These are phyloP conservation scores for Emergomyces orientalis DNA, from an alignment of 2,329 filamentous ascomycete genomes.

Conservation along the genomic window DNA sequence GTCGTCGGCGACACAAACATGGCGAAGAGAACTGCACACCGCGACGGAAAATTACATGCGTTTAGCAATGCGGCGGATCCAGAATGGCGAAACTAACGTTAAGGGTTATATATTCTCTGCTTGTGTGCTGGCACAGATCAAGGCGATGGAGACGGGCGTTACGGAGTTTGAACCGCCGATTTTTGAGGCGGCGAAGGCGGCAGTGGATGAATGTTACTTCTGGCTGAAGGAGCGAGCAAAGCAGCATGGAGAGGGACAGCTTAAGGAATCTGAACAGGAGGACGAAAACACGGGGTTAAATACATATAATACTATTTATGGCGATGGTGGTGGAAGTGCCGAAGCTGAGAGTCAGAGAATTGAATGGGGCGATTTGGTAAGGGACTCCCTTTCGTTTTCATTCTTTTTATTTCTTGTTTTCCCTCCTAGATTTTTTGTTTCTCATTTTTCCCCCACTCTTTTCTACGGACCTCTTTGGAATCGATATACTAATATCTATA, in stretches of 20 bases:
- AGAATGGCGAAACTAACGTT: slow-evolving; percentile 15
- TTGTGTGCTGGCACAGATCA: slow-evolving; percentile 12
- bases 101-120: slow-evolving; percentile 10
- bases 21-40: slow-evolving; percentile 7
- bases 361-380: slow-evolving; percentile 3
- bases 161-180: slow-evolving; percentile 3
- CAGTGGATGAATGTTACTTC: slow-evolving; percentile 5
- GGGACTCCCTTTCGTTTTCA: background rate
- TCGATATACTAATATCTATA: background rate
- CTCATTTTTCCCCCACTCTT: too few species aligned
- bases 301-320: background rate
- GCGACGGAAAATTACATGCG: slow-evolving; percentile 9
- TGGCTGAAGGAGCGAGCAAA: slow-evolving; percentile 6
- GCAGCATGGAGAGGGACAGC: background rate
- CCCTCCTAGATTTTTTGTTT: background rate
- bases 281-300: background rate
- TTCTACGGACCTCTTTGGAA: background rate
- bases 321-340: background rate
- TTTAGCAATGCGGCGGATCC: slow-evolving; percentile 7
- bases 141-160: slow-evolving; percentile 10
- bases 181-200: background rate
- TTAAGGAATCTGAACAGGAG: background rate
- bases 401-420: background rate
- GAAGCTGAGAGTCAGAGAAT: background rate
- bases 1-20: slow-evolving; percentile 4